Conservation (phyloP, 768 basidiomycete genomes). For the Pleurotus citrinopileatus region DNA sequence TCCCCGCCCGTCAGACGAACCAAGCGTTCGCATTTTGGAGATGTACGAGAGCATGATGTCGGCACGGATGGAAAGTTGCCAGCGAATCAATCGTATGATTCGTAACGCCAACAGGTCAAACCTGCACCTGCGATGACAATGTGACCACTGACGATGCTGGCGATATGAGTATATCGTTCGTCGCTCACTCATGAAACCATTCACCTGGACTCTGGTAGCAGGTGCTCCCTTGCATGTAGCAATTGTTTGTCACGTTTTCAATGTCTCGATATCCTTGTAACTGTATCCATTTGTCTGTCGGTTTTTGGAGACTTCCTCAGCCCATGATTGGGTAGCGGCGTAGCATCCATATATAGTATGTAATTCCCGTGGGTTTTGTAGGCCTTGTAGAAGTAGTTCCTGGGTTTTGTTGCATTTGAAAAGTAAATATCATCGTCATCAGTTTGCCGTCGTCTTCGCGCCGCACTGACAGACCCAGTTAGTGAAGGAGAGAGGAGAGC, state of each 20-base stretch:
- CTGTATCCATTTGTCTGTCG: not conserved
- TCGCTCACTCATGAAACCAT: not conserved
- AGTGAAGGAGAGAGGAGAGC: too few relatives aligned
- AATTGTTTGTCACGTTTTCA: not conserved
- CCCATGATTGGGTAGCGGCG: not conserved
- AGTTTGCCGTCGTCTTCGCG: not conserved
- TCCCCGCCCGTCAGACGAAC: slow-evolving; percentile 18
- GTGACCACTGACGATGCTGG: too few relatives aligned
- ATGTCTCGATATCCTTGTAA: not conserved
- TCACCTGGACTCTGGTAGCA: slow-evolving; percentile 1
- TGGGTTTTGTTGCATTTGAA: not conserved
- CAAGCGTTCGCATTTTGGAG: slow-evolving; percentile 52
- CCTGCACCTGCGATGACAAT: slow-evolving; percentile 23
- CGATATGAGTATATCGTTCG: too few relatives aligned
- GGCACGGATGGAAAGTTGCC: slow-evolving; percentile 73
- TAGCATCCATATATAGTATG: not conserved
- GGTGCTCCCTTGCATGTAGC: not conserved
- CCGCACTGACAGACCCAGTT: not conserved
- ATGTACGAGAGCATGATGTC: slow-evolving; percentile 74
- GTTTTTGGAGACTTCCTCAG: not conserved
- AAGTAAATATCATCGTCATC: too few relatives aligned
- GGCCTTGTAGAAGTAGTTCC: not conserved
- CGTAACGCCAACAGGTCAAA: slow-evolving; percentile 38
- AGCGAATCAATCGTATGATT: slow-evolving; percentile 59
- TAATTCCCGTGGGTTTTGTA: not conserved